Percentiles rank a stretch among this genome's conserved stretches.
These are phyloP conservation scores for Lasiosphaeria hispida DNA, from an alignment of 495 filamentous ascomycete genomes.

Conservation along the genomic window DNA sequence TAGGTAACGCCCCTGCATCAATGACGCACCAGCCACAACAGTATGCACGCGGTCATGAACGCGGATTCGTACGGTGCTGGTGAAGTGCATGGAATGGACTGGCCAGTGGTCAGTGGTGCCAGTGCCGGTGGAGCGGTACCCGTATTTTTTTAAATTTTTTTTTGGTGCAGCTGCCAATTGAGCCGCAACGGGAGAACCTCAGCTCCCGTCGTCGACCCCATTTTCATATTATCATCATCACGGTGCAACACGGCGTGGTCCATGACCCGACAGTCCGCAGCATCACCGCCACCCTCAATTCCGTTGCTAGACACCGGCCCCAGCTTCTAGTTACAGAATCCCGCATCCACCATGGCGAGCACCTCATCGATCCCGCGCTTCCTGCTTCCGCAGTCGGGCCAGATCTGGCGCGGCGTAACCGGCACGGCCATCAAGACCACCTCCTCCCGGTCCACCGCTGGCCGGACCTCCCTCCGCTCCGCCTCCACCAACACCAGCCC, in stretches of 20 bases:
- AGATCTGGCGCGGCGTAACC: conserved; percentile 42
- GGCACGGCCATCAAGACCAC: not conserved
- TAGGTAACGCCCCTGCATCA: conserved; percentile 2
- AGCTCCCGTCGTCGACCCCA: not conserved
- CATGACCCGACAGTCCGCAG: not conserved
- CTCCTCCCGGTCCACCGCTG: too few species aligned
- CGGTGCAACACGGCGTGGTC: not conserved
- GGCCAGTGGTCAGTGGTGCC: too few species aligned
- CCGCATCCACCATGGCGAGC: conserved; percentile 33
- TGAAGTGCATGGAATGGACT: not conserved
- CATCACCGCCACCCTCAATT: not conserved
- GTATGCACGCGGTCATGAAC: too few species aligned
- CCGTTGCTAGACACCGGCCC: not conserved
- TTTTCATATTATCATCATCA: not conserved
- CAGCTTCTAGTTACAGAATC: not conserved
- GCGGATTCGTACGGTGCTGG: not conserved
- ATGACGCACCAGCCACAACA: too few species aligned
- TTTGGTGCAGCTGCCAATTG: conserved; percentile 5
- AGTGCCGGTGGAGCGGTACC: too few species aligned
- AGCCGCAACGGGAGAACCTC: conserved; percentile 5
- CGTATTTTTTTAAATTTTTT: not conserved
- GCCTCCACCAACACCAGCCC: not conserved
- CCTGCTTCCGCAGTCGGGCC: conserved; percentile 48
- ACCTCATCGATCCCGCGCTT: conserved; percentile 50
- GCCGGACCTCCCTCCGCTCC: conserved; percentile 14